Percentiles rank a stretch among this genome's conserved stretches.
These are phyloP conservation scores for Xylaria sp. DNA, from an alignment of 2,329 filamentous ascomycete genomes.

Conservation along the genomic window DNA sequence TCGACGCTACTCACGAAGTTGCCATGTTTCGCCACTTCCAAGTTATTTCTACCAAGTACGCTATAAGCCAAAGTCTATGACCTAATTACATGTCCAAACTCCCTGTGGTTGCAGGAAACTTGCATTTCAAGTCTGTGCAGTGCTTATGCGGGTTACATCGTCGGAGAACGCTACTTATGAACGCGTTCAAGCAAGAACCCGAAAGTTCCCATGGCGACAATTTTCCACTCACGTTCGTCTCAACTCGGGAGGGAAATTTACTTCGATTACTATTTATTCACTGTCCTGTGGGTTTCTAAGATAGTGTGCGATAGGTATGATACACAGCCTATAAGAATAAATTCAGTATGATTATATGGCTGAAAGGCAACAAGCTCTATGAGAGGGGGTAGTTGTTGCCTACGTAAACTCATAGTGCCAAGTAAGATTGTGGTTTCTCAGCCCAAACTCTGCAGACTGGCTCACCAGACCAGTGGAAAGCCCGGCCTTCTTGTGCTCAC, in stretches of 20 bases:
- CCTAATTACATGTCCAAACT: background rate
- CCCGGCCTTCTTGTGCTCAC: background rate
- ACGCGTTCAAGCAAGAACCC: background rate
- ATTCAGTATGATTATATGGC: background rate
- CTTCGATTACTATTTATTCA: no score
- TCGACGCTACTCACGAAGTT: background rate
- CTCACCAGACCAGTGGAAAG: background rate
- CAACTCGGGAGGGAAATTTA: background rate
- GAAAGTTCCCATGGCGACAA: background rate
- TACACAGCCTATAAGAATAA: background rate
- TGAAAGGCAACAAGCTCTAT: background rate
- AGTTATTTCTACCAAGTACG: background rate
- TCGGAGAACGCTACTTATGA: background rate
- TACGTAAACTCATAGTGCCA: background rate
- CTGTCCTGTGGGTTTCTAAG: no score
- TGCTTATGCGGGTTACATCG: background rate
- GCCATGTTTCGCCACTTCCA: background rate
- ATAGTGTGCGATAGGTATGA: background rate
- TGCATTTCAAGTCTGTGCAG: background rate
- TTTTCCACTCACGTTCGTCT: background rate
- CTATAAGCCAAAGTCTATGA: background rate
- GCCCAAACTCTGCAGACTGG: background rate
- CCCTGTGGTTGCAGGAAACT: background rate
- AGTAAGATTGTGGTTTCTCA: background rate
- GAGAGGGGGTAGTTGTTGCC: background rate